Base-by-base conservation (phyloP, 2,329 filamentous ascomycete genomes). In the Exophiala xenobiotica region DNA sequence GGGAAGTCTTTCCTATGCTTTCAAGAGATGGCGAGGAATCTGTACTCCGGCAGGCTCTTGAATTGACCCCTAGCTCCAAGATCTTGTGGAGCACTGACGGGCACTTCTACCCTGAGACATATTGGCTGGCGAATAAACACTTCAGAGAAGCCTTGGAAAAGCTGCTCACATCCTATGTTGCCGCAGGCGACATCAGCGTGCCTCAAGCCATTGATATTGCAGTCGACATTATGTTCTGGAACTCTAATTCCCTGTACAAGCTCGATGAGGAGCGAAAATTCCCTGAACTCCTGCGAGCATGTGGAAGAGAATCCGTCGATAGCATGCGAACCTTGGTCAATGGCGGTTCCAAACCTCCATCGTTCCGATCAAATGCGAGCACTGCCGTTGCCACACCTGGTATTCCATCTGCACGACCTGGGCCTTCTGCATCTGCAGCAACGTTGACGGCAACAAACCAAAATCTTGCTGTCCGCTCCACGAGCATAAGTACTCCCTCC, bases 51-150 rank as follows among this genome's bases (percentile, higher is more conserved):
- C 81, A 93, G 64, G 81, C 87, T 1, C 69, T 95, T 6, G 89
- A 95, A 66, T 67, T 92, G 3, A 86, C 83, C 18, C 88, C 89
- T 0, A 82, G 80, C 48, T 83, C 81, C 45, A 92, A 92, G 70
- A 75, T 93, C 0, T 70, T 92, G 0, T 92, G 87, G 81, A 90
- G 86, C 56, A 90, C 87, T 0, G 87, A 91, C 63, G 88, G 87
- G 0, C 87, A 91, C 64, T 87, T 80, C 68, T 87, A 88, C 54
- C 86, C 88, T 0, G 88, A 92, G 67, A 89, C 86, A 0, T 93
- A 85, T 61, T 79, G 86, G 61, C 74, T 92, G 3, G 86, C 87
- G 1, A 82, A 86, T 31, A 73, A 78, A 35, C 88, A 92, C 66
- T 83, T 90, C 51, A 78, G 87, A 44, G 80, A 88, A 58, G 86